These are phyloP conservation scores for Oehlia diaphana DNA, from an alignment of 192 early-diverging fungal genomes.

Conservation along the genomic window DNA sequence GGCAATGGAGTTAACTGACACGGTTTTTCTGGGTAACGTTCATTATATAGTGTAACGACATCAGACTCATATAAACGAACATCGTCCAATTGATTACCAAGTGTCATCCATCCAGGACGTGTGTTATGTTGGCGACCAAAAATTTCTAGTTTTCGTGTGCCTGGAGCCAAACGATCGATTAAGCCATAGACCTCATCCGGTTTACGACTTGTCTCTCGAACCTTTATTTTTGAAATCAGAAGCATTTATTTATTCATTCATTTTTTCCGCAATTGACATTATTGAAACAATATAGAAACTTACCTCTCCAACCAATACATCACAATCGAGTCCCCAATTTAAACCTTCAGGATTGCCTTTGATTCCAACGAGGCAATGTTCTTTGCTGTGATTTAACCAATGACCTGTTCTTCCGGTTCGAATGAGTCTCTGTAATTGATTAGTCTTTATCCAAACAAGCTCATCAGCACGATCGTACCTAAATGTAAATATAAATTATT, in stretches of 20 bases:
- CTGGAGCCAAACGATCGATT: constrained; percentile 58
- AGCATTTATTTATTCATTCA: neutral
- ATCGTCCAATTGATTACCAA: constrained; percentile 65
- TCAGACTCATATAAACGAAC: constrained; percentile 52
- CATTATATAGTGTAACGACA: constrained; percentile 38
- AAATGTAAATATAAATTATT: neutral
- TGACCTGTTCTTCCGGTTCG: constrained; percentile 65
- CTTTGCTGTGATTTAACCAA: constrained; percentile 69
- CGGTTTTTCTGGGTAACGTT: constrained; percentile 33
- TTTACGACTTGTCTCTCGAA: constrained; percentile 60
- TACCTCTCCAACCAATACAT: constrained; percentile 59
- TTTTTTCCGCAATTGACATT: neutral
- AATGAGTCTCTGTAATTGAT: constrained; percentile 63
- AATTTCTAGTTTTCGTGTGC: constrained; percentile 58
- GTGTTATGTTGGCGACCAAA: constrained; percentile 64
- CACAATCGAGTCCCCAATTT: constrained; percentile 51
- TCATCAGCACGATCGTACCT: constrained; percentile 60
- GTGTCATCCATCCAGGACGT: constrained; percentile 61
- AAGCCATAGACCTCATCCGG: constrained; percentile 64
- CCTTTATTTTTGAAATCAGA: constrained; percentile 13
- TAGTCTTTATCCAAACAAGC: constrained; percentile 66
- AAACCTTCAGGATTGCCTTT: constrained; percentile 47
- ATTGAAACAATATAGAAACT: neutral
- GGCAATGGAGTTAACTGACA: constrained; percentile 31
- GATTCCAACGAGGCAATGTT: constrained; percentile 62